Base-by-base conservation (phyloP, 2,329 filamentous ascomycete species). In the Alternaria triticimaculans region DNA sequence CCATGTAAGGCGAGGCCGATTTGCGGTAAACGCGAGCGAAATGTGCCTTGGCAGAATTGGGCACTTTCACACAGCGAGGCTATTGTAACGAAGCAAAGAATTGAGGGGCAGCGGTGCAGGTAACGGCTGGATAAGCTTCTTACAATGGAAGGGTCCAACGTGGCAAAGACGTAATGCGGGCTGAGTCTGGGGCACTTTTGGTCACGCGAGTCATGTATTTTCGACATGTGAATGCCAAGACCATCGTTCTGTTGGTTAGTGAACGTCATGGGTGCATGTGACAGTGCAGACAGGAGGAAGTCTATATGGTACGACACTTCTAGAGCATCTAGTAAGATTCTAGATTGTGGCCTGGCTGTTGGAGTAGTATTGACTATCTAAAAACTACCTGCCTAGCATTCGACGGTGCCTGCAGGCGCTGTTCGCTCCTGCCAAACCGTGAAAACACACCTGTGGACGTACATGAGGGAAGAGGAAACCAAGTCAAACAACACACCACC, bases 171-270 rank as follows among this genome's bases (percentile, higher is more conserved):
- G 59, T 60, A 45, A 50, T 62, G 58, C 46, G n/a, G 21, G 12
- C 20, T 57, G 20, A 28, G 18, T 68, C 68, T 64, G 51, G 58
- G 68, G 63, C 55, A 58, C 63, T 59, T 64, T 67, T 67, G 65
- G 63, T 55, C 61, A 51, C 62, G 55, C 69, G 66, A 71, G 62
- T 68, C 62, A 65, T 62, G 59, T 48, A 50, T 49, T 33, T 49
- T n/a, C 57, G n/a, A 62, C 72, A 74, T 74, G 72, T 74, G 72
- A 74, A 67, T 49, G 70, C 72, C 71, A 73, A 73, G 70, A 67
- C 14, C 53, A 44, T 33, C 23, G 55, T 59, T 46, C 33, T 51
- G 51, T 53, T 55, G 20, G 48, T 49, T 44, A 33, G 49, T 53
- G 49, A 60, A 63, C 56, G 55, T 60, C 60, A 55, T 44, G 25